Base-by-base conservation (phyloP, 495 filamentous ascomycete species). In the Penicillium dipodomyicola region DNA sequence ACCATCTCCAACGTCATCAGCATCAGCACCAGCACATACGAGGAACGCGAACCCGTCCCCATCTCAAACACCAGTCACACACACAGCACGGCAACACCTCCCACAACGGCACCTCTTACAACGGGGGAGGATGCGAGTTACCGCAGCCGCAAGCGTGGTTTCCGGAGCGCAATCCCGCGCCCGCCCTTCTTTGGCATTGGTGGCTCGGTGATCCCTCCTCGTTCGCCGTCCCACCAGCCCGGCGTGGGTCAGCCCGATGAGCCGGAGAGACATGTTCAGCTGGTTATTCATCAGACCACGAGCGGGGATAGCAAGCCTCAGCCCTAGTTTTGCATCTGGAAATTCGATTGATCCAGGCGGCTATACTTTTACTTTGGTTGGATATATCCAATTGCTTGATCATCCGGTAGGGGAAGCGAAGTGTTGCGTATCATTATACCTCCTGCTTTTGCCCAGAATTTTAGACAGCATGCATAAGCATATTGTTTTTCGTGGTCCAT, bases 1-100 rank as follows among this genome's bases (percentile, higher is more conserved):
- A 92, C 90, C 0, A 75, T 95, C 54, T 93, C 90, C 29, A 76
- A 76, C 22, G 82, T 70, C 35, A 73, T 80, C 23, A 82, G 71
- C 57, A 29, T 29, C 27, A 29, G 27, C 27, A 25, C 23, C 50
- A 72, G 66, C 53, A 68, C 66, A 17, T 50, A 67, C 42, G 44
- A 68, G 30, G 68, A 75, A 32, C 49, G 59, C 19, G 65, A 73
- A 4, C 65, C 73, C 9, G 60, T 71, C 17, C 65, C 69, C 5
- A 70, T 76, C 12, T 62, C 57, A 1, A 69, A 58, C 44, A 64
- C 59, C 22, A 61, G 32, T 0, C 68, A 56, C 32, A 76, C 63
- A 17, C 77, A 72, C 62, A 77, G 68, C 65, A 76, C 68, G 32
- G 74, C 69, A 19, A 73, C 68, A 25, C 63, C 65, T 17, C 39